Conservation (phyloP, 163 green algal genomes). For the Chloromonas sp. region DNA sequence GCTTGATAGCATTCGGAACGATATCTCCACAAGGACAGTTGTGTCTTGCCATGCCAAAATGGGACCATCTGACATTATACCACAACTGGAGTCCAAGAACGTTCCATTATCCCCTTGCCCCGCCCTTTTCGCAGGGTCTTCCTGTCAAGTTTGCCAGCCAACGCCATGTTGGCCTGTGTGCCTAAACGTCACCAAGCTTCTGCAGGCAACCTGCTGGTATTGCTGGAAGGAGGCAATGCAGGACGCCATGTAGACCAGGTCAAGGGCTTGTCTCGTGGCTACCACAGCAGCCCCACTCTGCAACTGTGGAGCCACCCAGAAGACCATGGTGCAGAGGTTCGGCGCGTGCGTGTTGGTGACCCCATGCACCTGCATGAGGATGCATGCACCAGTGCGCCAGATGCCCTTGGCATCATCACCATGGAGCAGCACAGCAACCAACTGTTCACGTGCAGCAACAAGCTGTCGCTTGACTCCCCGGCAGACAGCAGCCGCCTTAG, state of each 20-base stretch:
- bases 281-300: neutral
- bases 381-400: neutral
- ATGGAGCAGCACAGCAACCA: neutral
- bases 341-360: neutral
- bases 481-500: neutral
- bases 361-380: neutral
- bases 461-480: neutral
- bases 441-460: neutral
- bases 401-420: neutral
- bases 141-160: no score
- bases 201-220: neutral
- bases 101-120: no score
- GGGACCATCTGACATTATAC: no score
- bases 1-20: no score
- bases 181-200: neutral
- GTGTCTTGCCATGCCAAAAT: no score
- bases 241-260: neutral
- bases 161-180: no score
- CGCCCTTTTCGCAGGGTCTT: no score
- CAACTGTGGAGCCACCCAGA: neutral
- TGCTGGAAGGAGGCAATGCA: neutral
- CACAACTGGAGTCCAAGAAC: no score
- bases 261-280: neutral
- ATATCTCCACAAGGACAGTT: no score
- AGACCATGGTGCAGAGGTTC: neutral